Conservation (phyloP, 2,329 filamentous ascomycete genomes). For the Aspergillus melleus region DNA sequence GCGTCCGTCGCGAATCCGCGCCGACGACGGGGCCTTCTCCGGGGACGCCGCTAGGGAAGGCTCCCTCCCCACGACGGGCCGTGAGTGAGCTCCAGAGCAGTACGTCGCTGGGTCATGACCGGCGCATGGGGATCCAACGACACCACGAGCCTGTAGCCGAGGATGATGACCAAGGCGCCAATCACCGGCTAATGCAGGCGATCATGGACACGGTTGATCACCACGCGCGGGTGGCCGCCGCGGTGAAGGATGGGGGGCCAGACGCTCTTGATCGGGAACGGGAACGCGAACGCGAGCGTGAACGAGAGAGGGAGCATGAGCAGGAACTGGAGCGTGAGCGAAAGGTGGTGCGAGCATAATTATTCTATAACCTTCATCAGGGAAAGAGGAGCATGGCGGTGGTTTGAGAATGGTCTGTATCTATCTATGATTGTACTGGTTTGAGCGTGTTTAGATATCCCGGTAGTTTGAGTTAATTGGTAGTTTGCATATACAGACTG, state of each 20-base stretch:
- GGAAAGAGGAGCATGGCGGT: constrained; percentile 1
- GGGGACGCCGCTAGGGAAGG: constrained; percentile 22
- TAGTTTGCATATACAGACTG: constrained; percentile 3
- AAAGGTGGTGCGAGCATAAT: constrained; percentile 26
- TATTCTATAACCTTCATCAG: constrained; percentile 2
- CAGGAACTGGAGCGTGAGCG: constrained; percentile 31
- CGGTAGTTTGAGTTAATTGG: constrained; percentile 10
- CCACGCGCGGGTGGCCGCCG: constrained; percentile 36
- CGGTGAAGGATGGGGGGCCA: constrained; percentile 28
- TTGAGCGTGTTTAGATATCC: constrained; percentile 28
- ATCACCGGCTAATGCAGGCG: constrained; percentile 43
- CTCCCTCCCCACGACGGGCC: constrained; percentile 36
- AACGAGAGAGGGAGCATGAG: constrained; percentile 21
- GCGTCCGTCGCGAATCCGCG: constrained; percentile 22
- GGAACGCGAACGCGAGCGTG: constrained; percentile 12
- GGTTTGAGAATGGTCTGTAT: constrained; percentile 6
- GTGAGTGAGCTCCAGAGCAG: constrained; percentile 38
- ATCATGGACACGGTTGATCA: constrained; percentile 45
- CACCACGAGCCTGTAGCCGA: constrained; percentile 20
- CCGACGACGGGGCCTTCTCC: constrained; percentile 22
- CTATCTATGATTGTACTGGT: constrained; percentile 11
- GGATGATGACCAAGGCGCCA: constrained; percentile 41
- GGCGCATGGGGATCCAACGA: constrained; percentile 20
- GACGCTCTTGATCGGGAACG: constrained; percentile 22
- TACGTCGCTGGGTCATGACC: constrained; percentile 19